Percentiles rank a stretch among this genome's conserved stretches.
Conservation (phyloP, 108 stramenopile species). For the Nitzschia sp. region DNA sequence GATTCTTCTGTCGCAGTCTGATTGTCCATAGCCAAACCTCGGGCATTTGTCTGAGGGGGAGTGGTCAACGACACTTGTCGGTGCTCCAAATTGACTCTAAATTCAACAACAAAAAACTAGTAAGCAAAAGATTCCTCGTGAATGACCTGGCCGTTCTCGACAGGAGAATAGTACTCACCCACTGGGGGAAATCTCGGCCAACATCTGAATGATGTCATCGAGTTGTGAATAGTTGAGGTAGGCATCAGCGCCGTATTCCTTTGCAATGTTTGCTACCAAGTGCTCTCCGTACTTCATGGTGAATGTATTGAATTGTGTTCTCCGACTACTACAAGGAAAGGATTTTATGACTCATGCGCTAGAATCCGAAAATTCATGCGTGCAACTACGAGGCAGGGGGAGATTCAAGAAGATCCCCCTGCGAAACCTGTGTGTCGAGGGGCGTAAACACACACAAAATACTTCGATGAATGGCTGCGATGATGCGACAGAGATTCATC, state of each 20-base stretch:
- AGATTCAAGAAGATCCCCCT: too few species aligned
- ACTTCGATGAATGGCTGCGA: too few species aligned
- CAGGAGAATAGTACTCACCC: slow-evolving; percentile 45
- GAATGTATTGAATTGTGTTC: not conserved
- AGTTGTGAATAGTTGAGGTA: slow-evolving; percentile 76
- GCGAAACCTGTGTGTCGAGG: too few species aligned
- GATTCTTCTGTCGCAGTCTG: slow-evolving; percentile 76
- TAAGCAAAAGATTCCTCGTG: slow-evolving; percentile 1
- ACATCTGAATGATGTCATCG: slow-evolving; percentile 68
- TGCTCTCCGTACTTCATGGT: slow-evolving; percentile 60
- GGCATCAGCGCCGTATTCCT: slow-evolving; percentile 70
- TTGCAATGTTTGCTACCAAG: slow-evolving; percentile 72
- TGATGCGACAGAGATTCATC: too few species aligned
- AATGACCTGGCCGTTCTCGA: not conserved
- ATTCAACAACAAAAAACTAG: not conserved
- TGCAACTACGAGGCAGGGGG: too few species aligned
- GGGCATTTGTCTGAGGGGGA: slow-evolving; percentile 83
- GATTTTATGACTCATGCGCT: too few species aligned
- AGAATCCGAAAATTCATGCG: too few species aligned
- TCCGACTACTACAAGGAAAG: too few species aligned
- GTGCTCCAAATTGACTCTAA: slow-evolving; percentile 62
- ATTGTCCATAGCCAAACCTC: slow-evolving; percentile 56
- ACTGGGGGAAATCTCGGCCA: slow-evolving; percentile 57
- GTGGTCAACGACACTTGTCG: slow-evolving; percentile 83
- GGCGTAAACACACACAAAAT: too few species aligned